Base-by-base conservation (phyloP, 2,329 filamentous ascomycete genomes). In the Cytospora mali region DNA sequence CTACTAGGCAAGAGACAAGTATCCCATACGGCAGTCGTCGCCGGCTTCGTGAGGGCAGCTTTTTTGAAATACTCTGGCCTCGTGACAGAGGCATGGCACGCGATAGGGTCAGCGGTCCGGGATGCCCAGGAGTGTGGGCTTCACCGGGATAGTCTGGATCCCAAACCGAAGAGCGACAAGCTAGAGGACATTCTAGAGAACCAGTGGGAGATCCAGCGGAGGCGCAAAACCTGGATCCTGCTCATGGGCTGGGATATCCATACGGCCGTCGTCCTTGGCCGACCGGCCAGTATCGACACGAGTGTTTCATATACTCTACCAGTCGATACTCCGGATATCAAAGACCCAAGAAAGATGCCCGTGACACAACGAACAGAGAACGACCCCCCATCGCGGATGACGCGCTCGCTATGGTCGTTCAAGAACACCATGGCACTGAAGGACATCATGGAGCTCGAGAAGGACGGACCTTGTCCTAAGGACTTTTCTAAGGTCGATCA, bases 81-180 rank as follows among this genome's bases (percentile, higher is more conserved):
- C 68, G 81, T 88, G 16, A 83, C 83, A 0, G 86, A 88, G 67
- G 78, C 83, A 62, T 66, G 64, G 58, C 83, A 86, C 69, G 77
- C 79, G 1, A 76, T 88, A 31, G 82, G 83, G 1, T 77, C 79
- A 25, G 81, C 83, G 0, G 86, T 88, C 61, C 77, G 84, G 48
- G 85, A 88, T 69, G 86, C 84, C 0, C 85, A 88, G 69, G 85
- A 88, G 67, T 80, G 88, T 48, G 86, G 85, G 14, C 75, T 88
- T 68, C 82, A 88, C 66, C 78, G 81, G 14, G 80, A 84, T 65
- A 77, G 75, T 39, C 72, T 81, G 29, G 83, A 86, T 66, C 82
- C 82, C 0, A 79, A 79, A 55, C 80, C 82, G 3, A 74, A 71
- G 16, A 73, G 79, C 39, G 73, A 78, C 46, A 79, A 77, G 46